Evolutionary conservation across 2,329 filamentous ascomycete species (phyloP).

Genomic region (Xylaria sp.): DNA sequence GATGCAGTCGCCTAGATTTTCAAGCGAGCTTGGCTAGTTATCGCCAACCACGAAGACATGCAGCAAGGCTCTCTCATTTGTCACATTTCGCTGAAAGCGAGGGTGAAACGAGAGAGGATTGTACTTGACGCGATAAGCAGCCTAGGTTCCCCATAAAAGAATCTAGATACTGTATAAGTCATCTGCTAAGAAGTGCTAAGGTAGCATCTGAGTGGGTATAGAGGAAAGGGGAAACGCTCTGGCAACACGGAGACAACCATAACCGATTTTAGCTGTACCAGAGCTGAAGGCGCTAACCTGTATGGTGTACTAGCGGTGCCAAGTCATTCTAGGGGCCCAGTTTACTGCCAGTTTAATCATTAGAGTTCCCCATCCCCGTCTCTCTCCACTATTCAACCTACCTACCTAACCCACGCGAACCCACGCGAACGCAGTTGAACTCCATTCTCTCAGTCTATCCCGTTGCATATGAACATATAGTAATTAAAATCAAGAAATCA

Average conservation of each 20-base stretch:
- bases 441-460: not conserved
- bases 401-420: conserved; percentile 4
- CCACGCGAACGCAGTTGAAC: not conserved
- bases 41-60: conserved; percentile 16
- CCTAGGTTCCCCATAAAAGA: conserved; percentile 2
- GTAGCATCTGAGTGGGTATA: conserved; percentile 26
- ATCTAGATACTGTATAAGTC: conserved; percentile 25
- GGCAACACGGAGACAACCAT: conserved; percentile 26
- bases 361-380: conserved; percentile 7
- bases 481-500: not conserved
- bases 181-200: conserved; percentile 10
- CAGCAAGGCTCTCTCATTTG: conserved; percentile 7
- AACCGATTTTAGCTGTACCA: conserved; percentile 32
- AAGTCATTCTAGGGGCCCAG: conserved; percentile 6
- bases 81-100: conserved; percentile 6
- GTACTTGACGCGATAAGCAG: conserved; percentile 4
- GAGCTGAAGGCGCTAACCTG: conserved; percentile 17
- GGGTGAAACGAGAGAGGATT: conserved; percentile 23
- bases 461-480: not conserved
- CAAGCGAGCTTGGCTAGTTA: conserved; percentile 8
- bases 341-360: not conserved
- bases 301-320: not conserved
- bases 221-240: conserved; percentile 28
- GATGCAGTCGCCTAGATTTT: not conserved
- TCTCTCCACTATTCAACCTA: conserved; percentile 13